Percentiles rank a stretch among this genome's conserved stretches.
phyloP scores from a whole-genome alignment of 768 basidiomycete species.

The Pisolithus tinctorius region DNA sequence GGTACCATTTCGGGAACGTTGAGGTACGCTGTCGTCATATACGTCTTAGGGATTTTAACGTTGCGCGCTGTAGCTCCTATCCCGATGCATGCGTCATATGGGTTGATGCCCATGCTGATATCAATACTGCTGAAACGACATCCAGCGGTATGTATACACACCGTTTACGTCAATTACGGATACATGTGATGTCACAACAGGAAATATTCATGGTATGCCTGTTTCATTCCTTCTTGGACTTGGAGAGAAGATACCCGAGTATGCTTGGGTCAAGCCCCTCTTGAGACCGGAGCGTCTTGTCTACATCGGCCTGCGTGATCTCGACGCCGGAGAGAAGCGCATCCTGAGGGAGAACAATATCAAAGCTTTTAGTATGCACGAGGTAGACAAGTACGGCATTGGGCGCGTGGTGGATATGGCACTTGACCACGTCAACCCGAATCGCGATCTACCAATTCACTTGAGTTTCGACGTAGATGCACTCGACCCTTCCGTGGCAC shows the following conservation, averaged over 20 bases:
- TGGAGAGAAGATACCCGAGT: constrained; percentile 34
- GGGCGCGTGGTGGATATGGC: constrained; percentile 96
- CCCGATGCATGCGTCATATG: constrained; percentile 86
- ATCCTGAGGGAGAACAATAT: constrained; percentile 77
- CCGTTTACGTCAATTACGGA: background rate
- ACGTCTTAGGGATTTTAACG: constrained; percentile 2
- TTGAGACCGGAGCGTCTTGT: constrained; percentile 74
- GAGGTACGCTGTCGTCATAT: constrained; percentile 37
- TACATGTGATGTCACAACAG: constrained; percentile 27
- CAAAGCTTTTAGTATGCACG: constrained; percentile 89
- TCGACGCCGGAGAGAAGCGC: constrained; percentile 83
- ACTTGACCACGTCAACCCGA: constrained; percentile 86
- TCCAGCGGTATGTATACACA: constrained; percentile 46
- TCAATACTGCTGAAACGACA: constrained; percentile 85
- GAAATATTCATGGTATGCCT: constrained; percentile 98
- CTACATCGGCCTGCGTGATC: constrained; percentile 95
- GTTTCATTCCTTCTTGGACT: constrained; percentile 81
- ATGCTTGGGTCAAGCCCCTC: constrained; percentile 54
- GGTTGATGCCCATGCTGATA: constrained; percentile 97
- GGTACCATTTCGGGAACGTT: constrained; percentile 91
- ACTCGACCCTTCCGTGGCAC: constrained; percentile 91
- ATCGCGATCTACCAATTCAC: constrained; percentile 81
- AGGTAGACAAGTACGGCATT: constrained; percentile 84
- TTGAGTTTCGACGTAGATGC: constrained; percentile 96
- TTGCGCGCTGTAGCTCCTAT: constrained; percentile 41